A percentile compares a stretch with the other conserved stretches of the same genome.
Evolutionary conservation across 345 rosid species (phyloP).

Genomic region (Eutrema japonicum): DNA sequence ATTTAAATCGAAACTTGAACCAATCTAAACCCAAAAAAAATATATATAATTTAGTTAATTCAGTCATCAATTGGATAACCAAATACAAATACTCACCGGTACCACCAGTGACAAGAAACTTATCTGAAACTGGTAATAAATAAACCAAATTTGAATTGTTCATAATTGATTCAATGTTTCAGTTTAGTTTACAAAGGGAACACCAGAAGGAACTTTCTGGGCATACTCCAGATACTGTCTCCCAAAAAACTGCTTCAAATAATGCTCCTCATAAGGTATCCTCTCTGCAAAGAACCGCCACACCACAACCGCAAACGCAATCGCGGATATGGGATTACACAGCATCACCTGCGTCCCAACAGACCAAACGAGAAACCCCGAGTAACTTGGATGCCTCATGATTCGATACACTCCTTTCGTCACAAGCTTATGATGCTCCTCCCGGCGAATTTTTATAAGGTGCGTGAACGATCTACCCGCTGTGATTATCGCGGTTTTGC

Average conservation of each 20-base stretch:
- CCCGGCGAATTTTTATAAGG: slow-evolving; percentile 57
- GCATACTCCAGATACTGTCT: slow-evolving; percentile 59
- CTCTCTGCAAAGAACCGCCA: slow-evolving; percentile 67
- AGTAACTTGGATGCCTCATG: slow-evolving; percentile 76
- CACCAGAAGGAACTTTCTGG: slow-evolving; percentile 59
- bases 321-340: slow-evolving; percentile 64
- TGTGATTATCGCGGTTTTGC: slow-evolving; percentile 66
- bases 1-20: background rate
- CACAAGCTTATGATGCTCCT: slow-evolving; percentile 63
- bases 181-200: slow-evolving; percentile 69
- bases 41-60: background rate
- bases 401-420: slow-evolving; percentile 63
- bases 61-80: no score
- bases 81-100: background rate
- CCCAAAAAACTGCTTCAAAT: slow-evolving; percentile 71
- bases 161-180: slow-evolving; percentile 27
- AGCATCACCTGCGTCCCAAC: slow-evolving; percentile 81
- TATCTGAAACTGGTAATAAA: background rate
- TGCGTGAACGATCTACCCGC: slow-evolving; percentile 79
- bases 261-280: slow-evolving; percentile 70
- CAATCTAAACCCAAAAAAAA: background rate
- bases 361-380: slow-evolving; percentile 71
- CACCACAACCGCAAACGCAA: slow-evolving; percentile 61
- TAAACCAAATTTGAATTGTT: background rate
- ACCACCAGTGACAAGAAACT: background rate